Percentiles rank a stretch among this genome's conserved stretches.
Evolutionary conservation across 345 rosid genomes (phyloP).

Genomic region (Salix caprea): DNA sequence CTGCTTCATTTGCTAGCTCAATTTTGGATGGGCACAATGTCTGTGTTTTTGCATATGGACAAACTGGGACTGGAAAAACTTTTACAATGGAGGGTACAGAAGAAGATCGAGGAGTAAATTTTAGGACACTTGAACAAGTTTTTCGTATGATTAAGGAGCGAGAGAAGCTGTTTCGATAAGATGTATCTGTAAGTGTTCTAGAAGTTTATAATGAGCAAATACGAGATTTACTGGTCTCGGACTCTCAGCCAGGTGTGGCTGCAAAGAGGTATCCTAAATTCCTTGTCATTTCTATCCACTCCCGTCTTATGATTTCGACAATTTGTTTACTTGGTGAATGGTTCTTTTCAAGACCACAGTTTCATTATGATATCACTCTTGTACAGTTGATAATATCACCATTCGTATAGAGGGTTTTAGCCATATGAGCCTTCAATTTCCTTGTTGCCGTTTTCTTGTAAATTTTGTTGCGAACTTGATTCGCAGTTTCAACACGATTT

Average conservation of each 20-base stretch:
- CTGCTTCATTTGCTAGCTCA: constrained; percentile 80
- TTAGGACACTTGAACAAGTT: constrained; percentile 76
- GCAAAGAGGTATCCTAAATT: constrained; percentile 52
- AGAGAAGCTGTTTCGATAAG: constrained; percentile 54
- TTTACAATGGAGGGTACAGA: constrained; percentile 93
- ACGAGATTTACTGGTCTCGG: constrained; percentile 64
- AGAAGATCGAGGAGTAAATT: constrained; percentile 90
- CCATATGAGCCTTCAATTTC: background rate
- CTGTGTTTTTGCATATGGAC: constrained; percentile 93
- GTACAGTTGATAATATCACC: background rate
- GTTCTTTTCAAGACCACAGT: background rate
- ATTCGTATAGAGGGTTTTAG: background rate
- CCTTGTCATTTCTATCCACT: background rate
- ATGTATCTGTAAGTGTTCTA: constrained; percentile 83
- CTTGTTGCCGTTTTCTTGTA: background rate
- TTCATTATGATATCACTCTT: background rate
- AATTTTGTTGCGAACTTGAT: background rate
- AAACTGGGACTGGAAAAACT: constrained; percentile 93
- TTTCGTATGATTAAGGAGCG: constrained; percentile 62
- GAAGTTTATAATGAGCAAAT: constrained; percentile 98
- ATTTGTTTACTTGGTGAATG: background rate
- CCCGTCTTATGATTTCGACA: background rate
- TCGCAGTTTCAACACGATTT: background rate
- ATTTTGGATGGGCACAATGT: constrained; percentile 96
- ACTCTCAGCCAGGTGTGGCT: constrained; percentile 50